Evolutionary conservation across 1,284 basidiomycete genomes (phyloP).

Genomic region (Tylopilus orsonianus): DNA sequence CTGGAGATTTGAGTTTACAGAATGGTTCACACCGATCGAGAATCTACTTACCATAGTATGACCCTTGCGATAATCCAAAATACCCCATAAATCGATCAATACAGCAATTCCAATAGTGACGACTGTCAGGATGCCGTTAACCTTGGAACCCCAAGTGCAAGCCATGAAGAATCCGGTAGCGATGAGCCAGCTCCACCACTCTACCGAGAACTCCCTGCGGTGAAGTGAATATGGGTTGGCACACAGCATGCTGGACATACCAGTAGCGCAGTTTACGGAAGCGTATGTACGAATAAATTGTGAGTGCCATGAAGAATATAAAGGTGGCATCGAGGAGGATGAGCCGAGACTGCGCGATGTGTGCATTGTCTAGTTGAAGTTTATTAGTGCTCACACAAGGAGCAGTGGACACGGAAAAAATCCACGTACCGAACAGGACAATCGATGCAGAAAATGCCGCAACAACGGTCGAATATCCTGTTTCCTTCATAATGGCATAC

Average conservation of each 20-base stretch:
- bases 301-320: slow-evolving; percentile 94
- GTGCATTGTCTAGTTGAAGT: slow-evolving; percentile 81
- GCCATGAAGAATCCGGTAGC: slow-evolving; percentile 93
- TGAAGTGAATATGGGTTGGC: neutral
- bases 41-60: slow-evolving; percentile 70
- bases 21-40: neutral
- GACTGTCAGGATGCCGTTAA: slow-evolving; percentile 95
- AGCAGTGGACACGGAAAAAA: neutral
- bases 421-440: slow-evolving; percentile 78
- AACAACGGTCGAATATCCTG: slow-evolving; percentile 89
- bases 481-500: slow-evolving; percentile 97
- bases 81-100: slow-evolving; percentile 90
- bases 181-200: slow-evolving; percentile 96
- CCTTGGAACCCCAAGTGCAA: slow-evolving; percentile 96
- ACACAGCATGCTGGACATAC: slow-evolving; percentile 43
- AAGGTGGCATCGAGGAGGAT: slow-evolving; percentile 95
- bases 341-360: slow-evolving; percentile 92
- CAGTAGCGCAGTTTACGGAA: slow-evolving; percentile 94
- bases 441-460: slow-evolving; percentile 86
- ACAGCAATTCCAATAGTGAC: slow-evolving; percentile 89
- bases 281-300: slow-evolving; percentile 92
- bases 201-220: slow-evolving; percentile 74
- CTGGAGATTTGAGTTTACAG: slow-evolving; percentile 41
- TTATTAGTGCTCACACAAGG: slow-evolving; percentile 3
- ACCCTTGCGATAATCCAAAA: slow-evolving; percentile 86